These are phyloP conservation scores for Melastoma candidum DNA, from an alignment of 441 rosid species.

Conservation along the genomic window DNA sequence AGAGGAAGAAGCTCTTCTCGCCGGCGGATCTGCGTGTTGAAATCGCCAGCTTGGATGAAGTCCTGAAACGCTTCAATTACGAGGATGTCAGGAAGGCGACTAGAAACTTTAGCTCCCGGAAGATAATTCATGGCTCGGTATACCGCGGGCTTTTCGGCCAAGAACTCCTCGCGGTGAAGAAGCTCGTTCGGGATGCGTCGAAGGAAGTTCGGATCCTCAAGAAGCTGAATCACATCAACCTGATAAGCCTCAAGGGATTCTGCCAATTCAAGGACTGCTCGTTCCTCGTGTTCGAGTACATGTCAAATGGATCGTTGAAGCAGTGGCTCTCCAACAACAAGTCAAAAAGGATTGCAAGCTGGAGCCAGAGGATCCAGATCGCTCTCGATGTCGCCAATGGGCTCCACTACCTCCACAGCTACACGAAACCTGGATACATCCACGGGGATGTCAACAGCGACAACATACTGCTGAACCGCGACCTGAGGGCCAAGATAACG, in stretches of 20 bases:
- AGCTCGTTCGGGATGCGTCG: conserved; percentile 19
- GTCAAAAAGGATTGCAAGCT: conserved; percentile 12
- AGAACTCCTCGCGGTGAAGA: conserved; percentile 29
- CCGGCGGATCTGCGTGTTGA: conserved; percentile 26
- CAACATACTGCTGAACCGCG: conserved; percentile 26
- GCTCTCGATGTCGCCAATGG: conserved; percentile 47
- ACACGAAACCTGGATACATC: conserved; percentile 36
- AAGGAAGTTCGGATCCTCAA: conserved; percentile 38
- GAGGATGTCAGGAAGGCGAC: conserved; percentile 31
- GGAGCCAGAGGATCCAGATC: conserved; percentile 30
- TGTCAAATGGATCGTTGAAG: conserved; percentile 32
- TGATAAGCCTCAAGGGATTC: conserved; percentile 34
- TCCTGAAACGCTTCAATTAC: conserved; percentile 23
- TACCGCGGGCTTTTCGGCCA: conserved; percentile 28
- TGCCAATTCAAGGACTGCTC: conserved; percentile 22
- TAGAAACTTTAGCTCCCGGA: conserved; percentile 24
- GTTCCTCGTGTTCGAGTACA: conserved; percentile 35
- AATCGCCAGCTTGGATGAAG: conserved; percentile 35
- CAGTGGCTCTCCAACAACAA: conserved; percentile 25
- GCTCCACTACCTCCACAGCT: conserved; percentile 47
- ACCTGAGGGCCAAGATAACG: conserved; percentile 17
- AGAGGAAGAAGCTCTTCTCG: not conserved
- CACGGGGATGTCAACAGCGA: conserved; percentile 37
- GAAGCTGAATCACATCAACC: conserved; percentile 41
- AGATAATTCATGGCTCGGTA: conserved; percentile 30